Conservation (phyloP, 257 asterid species). For the Henckelia pumila region DNA sequence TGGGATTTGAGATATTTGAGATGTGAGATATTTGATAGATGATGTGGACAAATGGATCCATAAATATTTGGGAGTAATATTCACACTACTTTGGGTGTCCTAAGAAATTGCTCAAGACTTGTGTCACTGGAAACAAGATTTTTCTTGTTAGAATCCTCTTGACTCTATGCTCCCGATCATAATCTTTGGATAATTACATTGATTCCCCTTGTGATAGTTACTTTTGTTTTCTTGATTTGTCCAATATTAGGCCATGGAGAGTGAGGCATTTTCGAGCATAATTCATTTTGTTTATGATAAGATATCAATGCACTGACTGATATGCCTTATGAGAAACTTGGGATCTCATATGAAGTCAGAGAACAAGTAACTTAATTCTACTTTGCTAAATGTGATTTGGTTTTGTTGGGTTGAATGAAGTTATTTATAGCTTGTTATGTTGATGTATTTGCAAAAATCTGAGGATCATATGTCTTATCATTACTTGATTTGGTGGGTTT, state of each 20-base stretch:
- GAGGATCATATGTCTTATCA: not conserved
- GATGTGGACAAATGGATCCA: no score
- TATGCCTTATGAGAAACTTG: constrained; percentile 44
- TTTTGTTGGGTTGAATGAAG: no score
- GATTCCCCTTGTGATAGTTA: not conserved
- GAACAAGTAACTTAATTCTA: constrained; percentile 40
- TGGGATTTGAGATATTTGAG: no score
- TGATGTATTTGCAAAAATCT: not conserved
- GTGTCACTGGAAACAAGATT: constrained; percentile 54
- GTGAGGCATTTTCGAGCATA: constrained; percentile 48
- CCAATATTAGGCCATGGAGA: constrained; percentile 45
- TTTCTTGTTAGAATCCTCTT: constrained; percentile 40
- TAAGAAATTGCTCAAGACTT: constrained; percentile 45
- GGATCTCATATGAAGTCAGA: constrained; percentile 60
- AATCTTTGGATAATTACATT: not conserved
- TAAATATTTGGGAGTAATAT: no score
- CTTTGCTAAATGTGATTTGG: no score
- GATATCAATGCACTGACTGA: constrained; percentile 39
- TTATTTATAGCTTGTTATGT: not conserved
- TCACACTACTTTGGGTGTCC: no score
- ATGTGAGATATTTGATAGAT: no score
- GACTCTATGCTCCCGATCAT: not conserved
- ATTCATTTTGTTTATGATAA: constrained; percentile 47
- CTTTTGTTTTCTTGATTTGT: not conserved
- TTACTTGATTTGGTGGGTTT: not conserved